Evolutionary conservation across 1,284 basidiomycete species (phyloP), one percentile per base, ranked within the genome.

Genomic region (Ceratobasidium papillatum): DNA sequence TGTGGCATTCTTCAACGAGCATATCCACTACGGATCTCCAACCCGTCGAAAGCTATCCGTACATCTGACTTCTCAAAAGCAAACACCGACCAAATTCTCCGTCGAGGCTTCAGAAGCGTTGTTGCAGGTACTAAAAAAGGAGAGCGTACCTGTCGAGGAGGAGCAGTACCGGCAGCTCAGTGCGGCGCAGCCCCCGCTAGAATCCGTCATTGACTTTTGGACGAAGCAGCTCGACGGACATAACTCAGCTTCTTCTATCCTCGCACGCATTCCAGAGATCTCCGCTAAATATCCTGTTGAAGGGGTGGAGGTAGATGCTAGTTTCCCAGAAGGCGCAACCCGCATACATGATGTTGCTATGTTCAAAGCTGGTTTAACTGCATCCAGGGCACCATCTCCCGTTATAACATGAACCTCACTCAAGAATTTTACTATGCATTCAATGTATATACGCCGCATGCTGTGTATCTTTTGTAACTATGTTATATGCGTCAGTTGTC

Each of bases 41-140:
- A 86, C 84, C 1, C 89, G 94, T 52, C 85, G 90, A 45, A 97
- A 97, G 82, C 82, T 97, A 34, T 94, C 95, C 0, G 84, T 95
- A 19, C 95, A 98, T 79, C 84, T 94, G 81, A 83, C 85, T 62
- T 94, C 94, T 3, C 89, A 90, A 79, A 91, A 75, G 11, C 64
- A 87, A 3, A 85, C 82, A 8, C 82, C 85, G 3, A 85, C 85
- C 78, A 89, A 88, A 77, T 88, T 96, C 80, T 93, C 91, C 80
- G 79, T 84, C 3, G 85, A 86, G 1, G 92, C 93, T 3, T 87
- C 89, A 41, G 85, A 88, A 76, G 90, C 87, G 3, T 91, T 95
- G 77, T 85, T 89, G 76, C 81, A 79, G 32, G 82, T 86, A 12
- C 84, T 94, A 34, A 85, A 85, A 61, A 83, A 84, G 59, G 83